Percentiles rank a stretch among this genome's conserved stretches.
phyloP scores from a whole-genome alignment of 352 stramenopile species.

The Globisporangium takayamanum region DNA sequence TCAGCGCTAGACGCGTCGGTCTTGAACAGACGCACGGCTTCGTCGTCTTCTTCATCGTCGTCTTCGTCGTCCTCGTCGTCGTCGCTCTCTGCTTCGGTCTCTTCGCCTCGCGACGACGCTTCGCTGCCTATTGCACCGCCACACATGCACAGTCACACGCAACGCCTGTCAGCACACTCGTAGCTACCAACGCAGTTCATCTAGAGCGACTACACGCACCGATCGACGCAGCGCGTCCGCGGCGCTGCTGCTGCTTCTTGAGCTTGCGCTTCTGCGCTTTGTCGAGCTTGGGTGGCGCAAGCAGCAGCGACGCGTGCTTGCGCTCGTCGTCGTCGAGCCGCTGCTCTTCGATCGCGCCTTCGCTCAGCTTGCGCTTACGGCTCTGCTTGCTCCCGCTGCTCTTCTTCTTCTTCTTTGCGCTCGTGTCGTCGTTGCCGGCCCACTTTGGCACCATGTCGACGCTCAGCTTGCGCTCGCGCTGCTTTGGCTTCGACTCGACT shows the following conservation, averaged over 20 bases:
- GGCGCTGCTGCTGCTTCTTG: constrained; percentile 43
- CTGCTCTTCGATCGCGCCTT: constrained; percentile 70
- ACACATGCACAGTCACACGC: neutral
- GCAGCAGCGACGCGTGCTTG: constrained; percentile 53
- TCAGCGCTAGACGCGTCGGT: constrained; percentile 5
- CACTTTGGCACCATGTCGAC: constrained; percentile 62
- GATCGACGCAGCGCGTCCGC: constrained; percentile 31
- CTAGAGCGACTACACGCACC: constrained; percentile 3
- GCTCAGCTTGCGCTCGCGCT: constrained; percentile 55
- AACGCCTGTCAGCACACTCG: neutral
- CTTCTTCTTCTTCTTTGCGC: constrained; percentile 22
- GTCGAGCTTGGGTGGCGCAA: constrained; percentile 46
- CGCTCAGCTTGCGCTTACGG: constrained; percentile 80
- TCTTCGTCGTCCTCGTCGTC: constrained; percentile 17
- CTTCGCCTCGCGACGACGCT: constrained; percentile 11
- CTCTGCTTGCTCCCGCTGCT: constrained; percentile 57
- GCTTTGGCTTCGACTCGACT: constrained; percentile 17
- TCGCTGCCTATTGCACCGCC: constrained; percentile 8
- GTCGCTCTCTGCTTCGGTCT: constrained; percentile 11
- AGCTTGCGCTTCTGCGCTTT: constrained; percentile 32
- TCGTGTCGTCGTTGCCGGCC: constrained; percentile 39
- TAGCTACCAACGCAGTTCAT: no score
- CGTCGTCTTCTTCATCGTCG: constrained; percentile 19
- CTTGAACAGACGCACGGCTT: constrained; percentile 49
- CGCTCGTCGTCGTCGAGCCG: constrained; percentile 60